Evolutionary conservation across 352 stramenopile species (phyloP).

Genomic region (Pythium scleroteichum): DNA sequence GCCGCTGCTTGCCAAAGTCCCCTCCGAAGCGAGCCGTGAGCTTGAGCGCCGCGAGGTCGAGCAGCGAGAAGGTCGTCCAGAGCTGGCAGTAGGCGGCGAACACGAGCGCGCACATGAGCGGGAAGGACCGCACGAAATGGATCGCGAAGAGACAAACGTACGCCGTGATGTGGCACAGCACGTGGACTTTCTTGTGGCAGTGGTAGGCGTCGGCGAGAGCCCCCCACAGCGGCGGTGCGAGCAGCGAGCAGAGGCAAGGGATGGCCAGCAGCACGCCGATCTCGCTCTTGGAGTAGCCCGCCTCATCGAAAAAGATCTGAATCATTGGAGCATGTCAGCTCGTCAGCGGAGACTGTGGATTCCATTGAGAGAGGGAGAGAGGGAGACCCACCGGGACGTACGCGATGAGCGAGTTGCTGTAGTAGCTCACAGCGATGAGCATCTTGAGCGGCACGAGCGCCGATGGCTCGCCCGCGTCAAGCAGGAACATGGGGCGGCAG

Average conservation of each 20-base stretch:
- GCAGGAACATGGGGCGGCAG: constrained; percentile 35
- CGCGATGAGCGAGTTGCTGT: constrained; percentile 54
- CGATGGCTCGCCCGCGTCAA: constrained; percentile 54
- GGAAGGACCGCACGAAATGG: constrained; percentile 58
- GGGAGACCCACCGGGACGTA: constrained; percentile 10
- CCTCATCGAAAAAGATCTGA: constrained; percentile 51
- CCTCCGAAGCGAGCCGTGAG: constrained; percentile 34
- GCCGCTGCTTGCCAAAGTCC: constrained; percentile 68
- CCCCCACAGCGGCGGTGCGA: constrained; percentile 61
- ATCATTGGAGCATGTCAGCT: not conserved
- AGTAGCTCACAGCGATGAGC: constrained; percentile 51
- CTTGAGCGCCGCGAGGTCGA: constrained; percentile 58
- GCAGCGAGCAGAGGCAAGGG: constrained; percentile 61
- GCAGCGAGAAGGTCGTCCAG: constrained; percentile 50
- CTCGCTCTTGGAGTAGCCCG: constrained; percentile 62
- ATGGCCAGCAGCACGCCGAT: constrained; percentile 63
- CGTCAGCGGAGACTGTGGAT: not conserved
- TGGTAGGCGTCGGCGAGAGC: constrained; percentile 53
- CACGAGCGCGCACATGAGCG: constrained; percentile 62
- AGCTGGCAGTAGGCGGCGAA: constrained; percentile 69
- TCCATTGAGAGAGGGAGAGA: too few relatives aligned
- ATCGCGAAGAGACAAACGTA: constrained; percentile 60
- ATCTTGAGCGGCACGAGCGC: constrained; percentile 61
- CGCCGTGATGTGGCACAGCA: constrained; percentile 54
- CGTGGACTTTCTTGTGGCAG: constrained; percentile 59